Percentiles rank a stretch among this genome's conserved stretches.
phyloP scores from a whole-genome alignment of 768 basidiomycete species.

The Hebeloma cylindrosporum region DNA sequence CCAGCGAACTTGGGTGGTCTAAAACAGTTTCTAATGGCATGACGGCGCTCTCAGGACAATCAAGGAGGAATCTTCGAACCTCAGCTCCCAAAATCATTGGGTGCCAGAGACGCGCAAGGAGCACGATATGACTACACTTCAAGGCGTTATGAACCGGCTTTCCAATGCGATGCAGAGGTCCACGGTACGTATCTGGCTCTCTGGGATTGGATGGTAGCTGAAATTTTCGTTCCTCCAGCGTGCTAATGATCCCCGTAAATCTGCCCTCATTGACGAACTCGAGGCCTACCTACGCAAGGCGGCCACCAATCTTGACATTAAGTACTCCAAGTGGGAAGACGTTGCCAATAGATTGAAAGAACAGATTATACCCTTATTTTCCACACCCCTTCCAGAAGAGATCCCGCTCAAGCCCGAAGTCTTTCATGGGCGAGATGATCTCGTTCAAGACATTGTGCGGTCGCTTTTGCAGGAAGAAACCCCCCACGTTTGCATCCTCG shows the following conservation, averaged over 20 bases:
- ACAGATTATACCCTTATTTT: background rate
- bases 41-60: constrained; percentile 5
- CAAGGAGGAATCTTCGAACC: constrained; percentile 1
- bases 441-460: constrained; percentile 3
- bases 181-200: constrained; percentile 3
- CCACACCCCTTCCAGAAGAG: background rate
- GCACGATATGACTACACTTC: background rate
- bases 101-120: background rate
- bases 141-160: constrained; percentile 3
- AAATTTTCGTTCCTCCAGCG: background rate
- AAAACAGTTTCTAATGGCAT: background rate
- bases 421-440: constrained; percentile 4
- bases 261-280: background rate
- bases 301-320: too few relatives aligned
- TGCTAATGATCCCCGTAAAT: background rate
- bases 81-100: background rate
- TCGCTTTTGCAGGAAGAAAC: background rate
- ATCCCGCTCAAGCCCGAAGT: constrained; percentile 7
- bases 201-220: background rate
- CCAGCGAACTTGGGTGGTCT: background rate
- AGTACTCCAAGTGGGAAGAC: too few relatives aligned
- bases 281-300: background rate
- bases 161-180: constrained; percentile 6
- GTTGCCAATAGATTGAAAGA: background rate
- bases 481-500: background rate